Base-by-base conservation (phyloP, 306 rosid species). In the Rosa persica region DNA sequence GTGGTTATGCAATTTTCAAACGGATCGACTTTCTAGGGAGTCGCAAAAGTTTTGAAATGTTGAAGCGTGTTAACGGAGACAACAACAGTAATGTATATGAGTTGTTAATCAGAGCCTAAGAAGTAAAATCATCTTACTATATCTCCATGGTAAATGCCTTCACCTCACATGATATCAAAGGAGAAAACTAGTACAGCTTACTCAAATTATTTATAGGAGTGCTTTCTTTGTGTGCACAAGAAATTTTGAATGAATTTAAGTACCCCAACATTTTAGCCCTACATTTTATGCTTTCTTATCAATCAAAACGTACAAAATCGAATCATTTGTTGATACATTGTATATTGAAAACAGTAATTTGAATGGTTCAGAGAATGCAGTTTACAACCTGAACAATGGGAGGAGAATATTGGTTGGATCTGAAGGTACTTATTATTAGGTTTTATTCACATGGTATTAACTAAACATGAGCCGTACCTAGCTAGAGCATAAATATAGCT, bases 11-110 rank as follows among this genome's bases (percentile, higher is more conserved):
- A 61, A 64, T 70, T 54, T 96, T 96, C 85, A 93, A 81, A 83
- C 65, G 97, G 81, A 83, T 91, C 13, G 97, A 93, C 30, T 96
- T 96, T 77, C 65, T 96, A 77, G 99, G 99, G 40, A 91, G 96
- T 70, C 89, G 98, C 6, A 88, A 43, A 42, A 89, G 98, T 90
- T 96, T 93, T 76, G 99, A 96, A 85, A 90, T 84, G 97, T 81
- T 96, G 87, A 93, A 93, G 85, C 96, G 99, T 70, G 93, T 96
- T 19, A 76, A 71, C 20, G 97, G 95, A 1, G 98, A 93, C 72
- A 93, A 91, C 88, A 91, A 88, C 88, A 88, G 94, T 79, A 96
- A 96, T 12, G 96, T 93, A n/a, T 96, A 96, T 44, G 98, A 96
- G 84, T 82, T 96, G 75, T 76, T 96, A 73, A 83, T 96, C 86